Conservation (phyloP, 1,284 basidiomycete species). For the Pulveroboletus sp. region DNA sequence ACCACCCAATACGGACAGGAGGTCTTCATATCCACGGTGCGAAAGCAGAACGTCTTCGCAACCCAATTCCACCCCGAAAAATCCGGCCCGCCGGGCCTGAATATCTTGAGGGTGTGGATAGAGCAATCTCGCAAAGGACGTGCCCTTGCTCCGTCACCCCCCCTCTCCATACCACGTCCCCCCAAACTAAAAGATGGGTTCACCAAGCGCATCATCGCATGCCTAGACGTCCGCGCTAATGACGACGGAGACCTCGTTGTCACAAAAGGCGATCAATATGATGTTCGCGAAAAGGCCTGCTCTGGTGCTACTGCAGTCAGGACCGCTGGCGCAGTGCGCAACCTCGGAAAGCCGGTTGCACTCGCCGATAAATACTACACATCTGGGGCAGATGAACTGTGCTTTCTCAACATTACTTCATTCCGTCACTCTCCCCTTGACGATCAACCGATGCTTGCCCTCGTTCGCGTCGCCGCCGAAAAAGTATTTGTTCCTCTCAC, state of each 20-base stretch:
- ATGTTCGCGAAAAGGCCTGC: slow-evolving; percentile 83
- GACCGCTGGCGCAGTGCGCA: slow-evolving; percentile 83
- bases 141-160: slow-evolving; percentile 32
- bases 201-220: slow-evolving; percentile 95
- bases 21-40: slow-evolving; percentile 87
- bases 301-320: slow-evolving; percentile 36
- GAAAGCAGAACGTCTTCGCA: slow-evolving; percentile 86
- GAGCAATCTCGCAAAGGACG: slow-evolving; percentile 51
- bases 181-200: slow-evolving; percentile 61
- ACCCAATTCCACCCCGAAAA: slow-evolving; percentile 99
- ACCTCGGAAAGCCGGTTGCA: slow-evolving; percentile 96
- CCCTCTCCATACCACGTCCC: slow-evolving; percentile 38
- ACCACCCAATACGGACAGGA: slow-evolving; percentile 94
- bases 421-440: slow-evolving; percentile 94
- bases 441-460: slow-evolving; percentile 98
- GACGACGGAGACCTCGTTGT: slow-evolving; percentile 97
- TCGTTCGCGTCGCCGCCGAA: slow-evolving; percentile 89
- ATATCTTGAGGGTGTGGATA: slow-evolving; percentile 85
- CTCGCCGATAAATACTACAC: slow-evolving; percentile 87
- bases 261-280: slow-evolving; percentile 99
- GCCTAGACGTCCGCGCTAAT: slow-evolving; percentile 97
- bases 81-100: slow-evolving; percentile 88
- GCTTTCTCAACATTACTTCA: slow-evolving; percentile 98
- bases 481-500: slow-evolving; percentile 97
- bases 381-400: slow-evolving; percentile 94